These are phyloP conservation scores for Cladosporium sp. DNA, from an alignment of 2,329 filamentous ascomycete genomes.

Conservation along the genomic window DNA sequence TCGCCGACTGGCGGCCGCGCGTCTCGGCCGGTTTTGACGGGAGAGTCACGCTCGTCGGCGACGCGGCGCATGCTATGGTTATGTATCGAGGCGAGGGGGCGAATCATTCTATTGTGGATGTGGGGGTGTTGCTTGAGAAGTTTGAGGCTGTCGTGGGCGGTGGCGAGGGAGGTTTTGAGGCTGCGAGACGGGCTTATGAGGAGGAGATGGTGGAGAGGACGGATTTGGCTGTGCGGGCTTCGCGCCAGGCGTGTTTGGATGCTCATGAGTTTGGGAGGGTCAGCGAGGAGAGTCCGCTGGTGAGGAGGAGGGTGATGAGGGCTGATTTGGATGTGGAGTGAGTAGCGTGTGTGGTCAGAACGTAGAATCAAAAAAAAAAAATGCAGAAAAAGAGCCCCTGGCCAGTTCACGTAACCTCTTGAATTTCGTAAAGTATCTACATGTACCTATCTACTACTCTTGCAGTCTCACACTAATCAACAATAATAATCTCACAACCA, in stretches of 20 bases:
- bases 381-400: too few relatives aligned
- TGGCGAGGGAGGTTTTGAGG: not conserved
- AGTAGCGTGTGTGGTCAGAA: too few relatives aligned
- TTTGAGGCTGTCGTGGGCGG: slow-evolving; percentile 12
- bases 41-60: not conserved
- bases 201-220: slow-evolving; percentile 17
- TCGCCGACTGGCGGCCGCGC: slow-evolving; percentile 15
- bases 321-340: slow-evolving; percentile 1
- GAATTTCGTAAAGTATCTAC: too few relatives aligned
- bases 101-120: slow-evolving; percentile 21
- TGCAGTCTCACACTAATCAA: too few relatives aligned
- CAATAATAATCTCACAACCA: too few relatives aligned
- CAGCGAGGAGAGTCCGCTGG: slow-evolving; percentile 17
- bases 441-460: too few relatives aligned
- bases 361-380: too few relatives aligned
- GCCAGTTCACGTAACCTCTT: too few relatives aligned
- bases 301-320: slow-evolving; percentile 16
- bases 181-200: slow-evolving; percentile 16
- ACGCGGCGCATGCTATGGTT: slow-evolving; percentile 13
- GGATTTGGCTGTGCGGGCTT: slow-evolving; percentile 19
- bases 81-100: slow-evolving; percentile 23
- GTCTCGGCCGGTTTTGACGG: slow-evolving; percentile 14
- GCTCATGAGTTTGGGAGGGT: slow-evolving; percentile 19
- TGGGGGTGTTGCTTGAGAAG: slow-evolving; percentile 15
- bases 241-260: slow-evolving; percentile 21